These are phyloP conservation scores for Mycena latifolia DNA, from an alignment of 768 basidiomycete species.

Conservation along the genomic window DNA sequence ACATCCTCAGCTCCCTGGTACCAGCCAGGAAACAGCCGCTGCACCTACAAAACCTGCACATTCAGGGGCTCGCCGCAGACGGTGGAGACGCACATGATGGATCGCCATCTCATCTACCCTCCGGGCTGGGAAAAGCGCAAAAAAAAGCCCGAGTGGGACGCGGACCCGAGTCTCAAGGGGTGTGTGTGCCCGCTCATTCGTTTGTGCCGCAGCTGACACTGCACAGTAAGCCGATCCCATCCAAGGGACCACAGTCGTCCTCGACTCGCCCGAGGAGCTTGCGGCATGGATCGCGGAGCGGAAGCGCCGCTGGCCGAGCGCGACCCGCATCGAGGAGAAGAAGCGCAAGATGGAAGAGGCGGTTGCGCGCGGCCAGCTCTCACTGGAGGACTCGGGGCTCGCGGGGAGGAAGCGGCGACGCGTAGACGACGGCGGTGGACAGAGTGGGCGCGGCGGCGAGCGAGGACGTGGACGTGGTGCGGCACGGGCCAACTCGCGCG, in stretches of 20 bases:
- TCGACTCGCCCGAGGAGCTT: constrained; percentile 87
- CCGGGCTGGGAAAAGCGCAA: constrained; percentile 73
- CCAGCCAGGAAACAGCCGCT: constrained; percentile 70
- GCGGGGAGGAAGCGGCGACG: constrained; percentile 57
- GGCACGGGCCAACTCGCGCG: background rate
- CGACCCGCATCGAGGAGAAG: constrained; percentile 80
- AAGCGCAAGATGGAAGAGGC: constrained; percentile 85
- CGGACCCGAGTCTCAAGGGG: constrained; percentile 87
- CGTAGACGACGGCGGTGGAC: constrained; percentile 42
- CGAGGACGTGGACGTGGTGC: constrained; percentile 44
- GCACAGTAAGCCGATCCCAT: constrained; percentile 78
- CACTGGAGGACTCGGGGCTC: constrained; percentile 57
- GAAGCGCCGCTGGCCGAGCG: constrained; percentile 86
- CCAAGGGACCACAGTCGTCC: constrained; percentile 80
- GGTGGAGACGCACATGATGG: constrained; percentile 89
- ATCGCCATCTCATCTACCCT: constrained; percentile 88
- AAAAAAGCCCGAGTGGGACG: constrained; percentile 78
- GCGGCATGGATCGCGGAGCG: constrained; percentile 91
- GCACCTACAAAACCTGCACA: constrained; percentile 71
- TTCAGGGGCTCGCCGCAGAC: constrained; percentile 79
- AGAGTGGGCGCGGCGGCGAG: background rate
- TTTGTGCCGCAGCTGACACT: background rate
- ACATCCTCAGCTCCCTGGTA: constrained; percentile 61
- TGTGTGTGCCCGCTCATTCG: constrained; percentile 43
- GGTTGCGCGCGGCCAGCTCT: constrained; percentile 81